Evolutionary conservation across 352 stramenopile genomes (phyloP).

Genomic region (Phytophthora brassicae): DNA sequence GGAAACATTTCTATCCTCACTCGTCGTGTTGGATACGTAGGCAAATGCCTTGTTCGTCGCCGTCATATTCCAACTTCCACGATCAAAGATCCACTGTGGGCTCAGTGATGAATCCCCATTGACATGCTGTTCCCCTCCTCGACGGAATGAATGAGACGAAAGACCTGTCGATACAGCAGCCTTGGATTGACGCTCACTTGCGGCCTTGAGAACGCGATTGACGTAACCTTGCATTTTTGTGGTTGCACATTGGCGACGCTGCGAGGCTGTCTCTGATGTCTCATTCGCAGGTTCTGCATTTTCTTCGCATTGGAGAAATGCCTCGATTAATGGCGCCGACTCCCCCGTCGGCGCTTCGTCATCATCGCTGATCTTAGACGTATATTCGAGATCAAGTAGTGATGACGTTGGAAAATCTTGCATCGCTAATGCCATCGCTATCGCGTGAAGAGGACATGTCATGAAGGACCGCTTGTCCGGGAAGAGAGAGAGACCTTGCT

Average conservation of each 20-base stretch:
- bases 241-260: too few species aligned
- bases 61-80: neutral
- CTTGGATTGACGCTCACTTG: too few species aligned
- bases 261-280: neutral
- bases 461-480: neutral
- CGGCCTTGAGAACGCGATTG: too few species aligned
- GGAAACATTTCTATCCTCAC: neutral
- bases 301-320: too few species aligned
- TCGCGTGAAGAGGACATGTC: neutral
- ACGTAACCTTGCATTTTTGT: too few species aligned
- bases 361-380: neutral
- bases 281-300: too few species aligned
- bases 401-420: neutral
- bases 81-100: neutral
- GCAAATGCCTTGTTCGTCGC: neutral
- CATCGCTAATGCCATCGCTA: neutral
- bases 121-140: neutral
- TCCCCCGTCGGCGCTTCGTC: neutral
- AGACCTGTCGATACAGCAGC: neutral
- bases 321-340: too few species aligned
- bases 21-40: neutral
- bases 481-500: constrained; percentile 4
- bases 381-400: neutral
- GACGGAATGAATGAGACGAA: neutral
- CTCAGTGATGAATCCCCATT: neutral